Evolutionary conservation across 352 stramenopile species (phyloP).

Genomic region (Globisporangium sylvaticum): DNA sequence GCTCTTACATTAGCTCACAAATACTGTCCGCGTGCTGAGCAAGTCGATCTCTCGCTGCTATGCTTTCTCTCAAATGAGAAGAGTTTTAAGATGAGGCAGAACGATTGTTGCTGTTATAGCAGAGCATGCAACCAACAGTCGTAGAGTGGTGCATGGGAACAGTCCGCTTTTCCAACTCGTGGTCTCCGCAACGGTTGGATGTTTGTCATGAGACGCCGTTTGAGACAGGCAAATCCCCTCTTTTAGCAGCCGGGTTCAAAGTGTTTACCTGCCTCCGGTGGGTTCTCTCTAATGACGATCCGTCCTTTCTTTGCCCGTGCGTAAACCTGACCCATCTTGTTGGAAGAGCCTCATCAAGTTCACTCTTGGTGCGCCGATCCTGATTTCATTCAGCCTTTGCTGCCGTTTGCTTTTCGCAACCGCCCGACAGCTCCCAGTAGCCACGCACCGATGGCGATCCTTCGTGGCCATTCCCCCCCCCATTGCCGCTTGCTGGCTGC

Average conservation of each 20-base stretch:
- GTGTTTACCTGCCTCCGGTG: not conserved
- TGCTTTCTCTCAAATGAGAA: not conserved
- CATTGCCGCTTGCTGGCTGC: not conserved
- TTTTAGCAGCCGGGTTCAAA: not conserved
- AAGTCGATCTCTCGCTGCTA: no score
- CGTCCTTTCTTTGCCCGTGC: not conserved
- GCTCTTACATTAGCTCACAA: no score
- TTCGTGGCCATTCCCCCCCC: not conserved
- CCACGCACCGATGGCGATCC: not conserved
- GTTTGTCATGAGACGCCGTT: not conserved
- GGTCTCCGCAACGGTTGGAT: not conserved
- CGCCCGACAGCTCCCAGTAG: not conserved
- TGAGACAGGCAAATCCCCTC: not conserved
- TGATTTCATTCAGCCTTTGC: not conserved
- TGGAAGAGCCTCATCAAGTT: not conserved
- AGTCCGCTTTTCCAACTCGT: not conserved
- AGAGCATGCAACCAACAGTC: not conserved
- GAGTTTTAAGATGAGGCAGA: not conserved
- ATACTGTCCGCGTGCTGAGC: no score
- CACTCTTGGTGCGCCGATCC: not conserved
- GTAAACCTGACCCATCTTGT: not conserved
- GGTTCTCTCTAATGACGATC: not conserved
- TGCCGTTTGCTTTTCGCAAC: not conserved
- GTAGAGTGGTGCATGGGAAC: not conserved
- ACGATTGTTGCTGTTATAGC: not conserved